Base-by-base conservation (phyloP, 1,139 yeast genomes). In the Saccharomyces uvarum region DNA sequence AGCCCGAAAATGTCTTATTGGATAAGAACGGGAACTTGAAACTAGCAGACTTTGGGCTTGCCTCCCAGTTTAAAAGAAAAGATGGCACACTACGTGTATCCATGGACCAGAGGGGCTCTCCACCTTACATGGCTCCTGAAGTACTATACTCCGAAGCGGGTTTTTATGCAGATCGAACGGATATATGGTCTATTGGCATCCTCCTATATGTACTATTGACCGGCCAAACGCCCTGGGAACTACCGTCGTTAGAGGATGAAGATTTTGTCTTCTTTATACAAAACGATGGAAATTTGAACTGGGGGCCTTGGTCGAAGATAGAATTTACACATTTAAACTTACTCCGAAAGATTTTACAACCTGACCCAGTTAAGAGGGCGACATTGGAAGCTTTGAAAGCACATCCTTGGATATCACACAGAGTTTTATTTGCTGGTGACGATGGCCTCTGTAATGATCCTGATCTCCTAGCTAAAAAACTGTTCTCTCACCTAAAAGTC, bases 1-100 rank as follows among this genome's bases (percentile, higher is more conserved):
- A 89, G 66, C 97, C 97, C 0, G 97, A 89, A 65, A 89, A 89
- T 65, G 81, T 89, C n/a, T 74, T 90, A 33, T 73, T 90, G 19
- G 96, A 89, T 65, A 73, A 73, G 29, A 79, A 79, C 54, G 83
- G 82, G 4, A 86, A 86, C 63, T 68, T 84, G 59, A 83, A 84
- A 63, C 69, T 84, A 16, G 83, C 86, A 1, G 89, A 84, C 67
- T 84, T 84, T 69, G 89, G 90, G 0, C 68, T 84, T 11, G 87
- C 88, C 0, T 77, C 84, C 31, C 79, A 81, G 24, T 83, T 78
- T 62, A 71, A 66, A 49, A 73, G 80, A 72, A 61, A 83, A 73
- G 63, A 81, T 73, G 95, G 93, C 58, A 69, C 79, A 56, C 63
- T 71, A 66, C 67, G 91, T 71, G 61, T 77, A 60, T 74, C 88